Evolutionary conservation across 768 basidiomycete genomes (phyloP).

Genomic region (Podaxis sp.): DNA sequence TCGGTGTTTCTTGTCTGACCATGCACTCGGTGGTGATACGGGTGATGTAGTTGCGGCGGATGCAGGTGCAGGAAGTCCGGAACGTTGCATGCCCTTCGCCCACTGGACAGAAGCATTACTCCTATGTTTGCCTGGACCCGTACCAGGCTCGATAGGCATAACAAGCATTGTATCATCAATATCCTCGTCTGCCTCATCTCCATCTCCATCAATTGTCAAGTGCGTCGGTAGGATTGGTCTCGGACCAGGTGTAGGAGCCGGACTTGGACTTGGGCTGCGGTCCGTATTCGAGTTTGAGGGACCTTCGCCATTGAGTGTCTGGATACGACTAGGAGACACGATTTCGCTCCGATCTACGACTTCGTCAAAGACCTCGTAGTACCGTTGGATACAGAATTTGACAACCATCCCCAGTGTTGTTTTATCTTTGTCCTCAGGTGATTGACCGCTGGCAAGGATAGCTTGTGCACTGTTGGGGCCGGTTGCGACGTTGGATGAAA

Average conservation of each 20-base stretch:
- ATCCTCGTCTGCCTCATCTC: constrained; percentile 64
- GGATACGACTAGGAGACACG: constrained; percentile 34
- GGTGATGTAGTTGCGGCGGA: not conserved
- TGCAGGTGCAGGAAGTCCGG: constrained; percentile 8
- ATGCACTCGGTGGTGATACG: constrained; percentile 36
- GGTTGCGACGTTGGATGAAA: constrained; percentile 26
- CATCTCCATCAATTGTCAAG: not conserved
- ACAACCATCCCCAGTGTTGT: constrained; percentile 72
- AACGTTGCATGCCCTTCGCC: not conserved
- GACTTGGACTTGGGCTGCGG: constrained; percentile 15
- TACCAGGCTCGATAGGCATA: constrained; percentile 61
- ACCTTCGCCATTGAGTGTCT: constrained; percentile 23
- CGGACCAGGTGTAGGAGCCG: constrained; percentile 2
- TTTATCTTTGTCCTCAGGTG: constrained; percentile 32
- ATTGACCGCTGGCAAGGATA: constrained; percentile 15
- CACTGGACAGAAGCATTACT: constrained; percentile 19
- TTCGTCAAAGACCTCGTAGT: constrained; percentile 87
- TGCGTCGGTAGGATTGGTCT: constrained; percentile 12
- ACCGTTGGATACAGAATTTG: constrained; percentile 77
- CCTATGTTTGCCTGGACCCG: constrained; percentile 15
- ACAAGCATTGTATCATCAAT: constrained; percentile 75
- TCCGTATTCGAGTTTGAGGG: constrained; percentile 24
- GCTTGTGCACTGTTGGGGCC: constrained; percentile 17
- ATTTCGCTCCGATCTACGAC: constrained; percentile 71
- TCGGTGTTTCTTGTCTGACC: constrained; percentile 29